A percentile compares a stretch with the other conserved stretches of the same genome.
Conservation (phyloP, 345 rosid species). For the Linum tenue region DNA sequence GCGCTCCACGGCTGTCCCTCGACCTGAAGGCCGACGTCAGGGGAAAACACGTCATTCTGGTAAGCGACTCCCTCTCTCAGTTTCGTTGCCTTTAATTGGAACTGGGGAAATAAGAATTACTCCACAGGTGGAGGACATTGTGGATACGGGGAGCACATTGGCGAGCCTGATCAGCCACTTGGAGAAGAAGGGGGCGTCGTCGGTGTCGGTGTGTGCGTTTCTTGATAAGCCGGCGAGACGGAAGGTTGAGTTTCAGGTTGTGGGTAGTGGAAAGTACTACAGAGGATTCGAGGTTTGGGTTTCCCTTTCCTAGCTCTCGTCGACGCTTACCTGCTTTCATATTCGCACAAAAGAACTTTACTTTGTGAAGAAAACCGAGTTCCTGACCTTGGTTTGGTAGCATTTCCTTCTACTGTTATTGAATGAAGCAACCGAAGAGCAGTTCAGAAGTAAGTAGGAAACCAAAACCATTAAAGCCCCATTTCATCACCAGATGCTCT, state of each 20-base stretch:
- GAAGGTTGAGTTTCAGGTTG: constrained; percentile 49
- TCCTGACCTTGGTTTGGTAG: no score
- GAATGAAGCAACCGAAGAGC: no score
- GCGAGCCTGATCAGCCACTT: constrained; percentile 46
- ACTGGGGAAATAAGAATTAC: not conserved
- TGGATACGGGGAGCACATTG: constrained; percentile 82
- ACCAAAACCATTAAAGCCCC: no score
- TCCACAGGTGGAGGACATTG: constrained; percentile 82
- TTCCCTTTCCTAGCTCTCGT: not conserved
- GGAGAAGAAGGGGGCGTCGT: constrained; percentile 51
- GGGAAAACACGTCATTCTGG: constrained; percentile 67
- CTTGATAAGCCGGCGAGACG: constrained; percentile 70
- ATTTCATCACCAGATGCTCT: no score
- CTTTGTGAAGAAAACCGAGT: no score
- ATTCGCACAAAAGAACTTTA: no score
- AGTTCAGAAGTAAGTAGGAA: no score
- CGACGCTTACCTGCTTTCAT: not conserved
- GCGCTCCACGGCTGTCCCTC: constrained; percentile 50
- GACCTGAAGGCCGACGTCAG: constrained; percentile 56
- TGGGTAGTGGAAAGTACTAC: constrained; percentile 79
- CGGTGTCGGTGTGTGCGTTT: constrained; percentile 76
- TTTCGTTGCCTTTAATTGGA: not conserved
- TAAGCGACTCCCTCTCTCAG: constrained; percentile 9
- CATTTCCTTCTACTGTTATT: no score
- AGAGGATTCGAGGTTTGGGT: constrained; percentile 63